These are phyloP conservation scores for Stipa capillata DNA, from an alignment of 176 grass and related monocot species.

Conservation along the genomic window DNA sequence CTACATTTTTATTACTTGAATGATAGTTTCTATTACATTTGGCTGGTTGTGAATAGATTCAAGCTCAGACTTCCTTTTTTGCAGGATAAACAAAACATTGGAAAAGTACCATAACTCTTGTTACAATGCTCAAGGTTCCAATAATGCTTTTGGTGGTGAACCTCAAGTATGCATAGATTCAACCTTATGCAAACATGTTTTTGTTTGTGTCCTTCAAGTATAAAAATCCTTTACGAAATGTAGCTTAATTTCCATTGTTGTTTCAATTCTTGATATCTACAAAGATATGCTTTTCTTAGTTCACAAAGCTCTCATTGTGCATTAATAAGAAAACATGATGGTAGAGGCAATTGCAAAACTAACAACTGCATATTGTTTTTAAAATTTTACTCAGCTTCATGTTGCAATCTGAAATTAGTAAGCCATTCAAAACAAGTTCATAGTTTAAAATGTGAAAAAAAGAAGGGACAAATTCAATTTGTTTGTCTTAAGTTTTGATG, in stretches of 20 bases:
- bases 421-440: not conserved
- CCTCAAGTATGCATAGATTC: constrained; percentile 32
- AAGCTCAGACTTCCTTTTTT: not conserved
- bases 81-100: constrained; percentile 40
- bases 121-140: constrained; percentile 41
- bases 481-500: not conserved
- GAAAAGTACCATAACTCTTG: constrained; percentile 47
- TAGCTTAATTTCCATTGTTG: not conserved
- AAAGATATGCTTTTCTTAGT: not conserved
- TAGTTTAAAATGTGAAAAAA: no score
- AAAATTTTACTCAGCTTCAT: not conserved
- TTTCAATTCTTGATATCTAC: not conserved
- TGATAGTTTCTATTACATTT: not conserved
- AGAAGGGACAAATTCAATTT: not conserved
- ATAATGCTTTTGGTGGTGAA: constrained; percentile 24
- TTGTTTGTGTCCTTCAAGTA: no score
- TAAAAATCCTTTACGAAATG: not conserved
- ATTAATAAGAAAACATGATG: not conserved
- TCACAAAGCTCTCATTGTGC: not conserved
- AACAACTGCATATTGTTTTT: not conserved
- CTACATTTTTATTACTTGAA: not conserved
- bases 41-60: not conserved
- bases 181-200: not conserved
- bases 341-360: not conserved
- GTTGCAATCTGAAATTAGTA: no score